Base-by-base conservation (phyloP, 805 yeast genomes). In the Sporopachydermia quercuum region DNA sequence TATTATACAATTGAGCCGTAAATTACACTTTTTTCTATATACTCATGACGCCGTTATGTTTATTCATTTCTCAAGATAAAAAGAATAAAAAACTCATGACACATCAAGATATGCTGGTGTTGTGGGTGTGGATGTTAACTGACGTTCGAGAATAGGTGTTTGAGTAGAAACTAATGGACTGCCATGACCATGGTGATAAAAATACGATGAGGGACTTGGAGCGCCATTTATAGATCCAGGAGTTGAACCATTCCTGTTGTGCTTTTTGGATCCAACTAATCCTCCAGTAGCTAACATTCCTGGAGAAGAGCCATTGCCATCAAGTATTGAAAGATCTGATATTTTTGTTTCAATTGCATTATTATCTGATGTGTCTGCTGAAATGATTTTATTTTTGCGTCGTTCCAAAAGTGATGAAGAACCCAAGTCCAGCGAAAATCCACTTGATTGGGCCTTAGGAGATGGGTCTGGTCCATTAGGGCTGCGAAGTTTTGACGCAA, bases 91-190 rank as follows among this genome's bases (percentile, higher is more conserved):
- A 23, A 23, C 8, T n/a, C n/a, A 23, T 8, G 30, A 23, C n/a
- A 23, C 30, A 23, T 23, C 30, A 8, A 23, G n/a, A 23, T 23
- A 23, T n/a, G 30, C 30, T 23, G 30, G 30, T 8, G 30, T 23
- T n/a, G 30, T 23, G 13, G 30, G 30, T 23, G 30, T 23, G n/a
- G 30, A 23, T n/a, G 30, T 23, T n/a, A 23, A n/a, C 30, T 23
- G 30, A 8, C 30, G 8, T 23, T 23, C 30, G 8, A 23, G 30
- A 8, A 23, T 23, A 23, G 30, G 30, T 8, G 13, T 23, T 23
- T 23, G 8, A 23, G 13, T 23, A 8, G 30, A 23, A 8, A 23
- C 13, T 8, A n/a, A 8, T 23, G 30, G 30, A 23, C n/a, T 23
- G n/a, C n/a, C 30, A 23, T n/a, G n/a, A n/a, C 30, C 30, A n/a